These are phyloP conservation scores for Sclerotinia subarctica DNA, from an alignment of 2,329 filamentous ascomycete genomes.

Conservation along the genomic window DNA sequence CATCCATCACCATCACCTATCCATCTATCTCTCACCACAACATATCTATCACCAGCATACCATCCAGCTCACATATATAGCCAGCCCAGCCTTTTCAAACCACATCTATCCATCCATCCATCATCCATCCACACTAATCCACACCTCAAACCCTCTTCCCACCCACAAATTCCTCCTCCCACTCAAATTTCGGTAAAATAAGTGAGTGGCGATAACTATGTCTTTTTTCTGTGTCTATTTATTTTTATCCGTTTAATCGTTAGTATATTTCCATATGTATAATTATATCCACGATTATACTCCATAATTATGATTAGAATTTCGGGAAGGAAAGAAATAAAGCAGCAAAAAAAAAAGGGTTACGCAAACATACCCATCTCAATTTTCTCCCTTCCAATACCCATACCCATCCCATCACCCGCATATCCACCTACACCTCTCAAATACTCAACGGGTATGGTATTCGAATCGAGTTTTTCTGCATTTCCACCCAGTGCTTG, in stretches of 20 bases:
- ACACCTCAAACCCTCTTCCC: neutral
- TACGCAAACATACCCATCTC: neutral
- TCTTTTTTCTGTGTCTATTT: neutral
- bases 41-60: too few relatives aligned
- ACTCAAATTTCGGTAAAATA: neutral
- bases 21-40: too few relatives aligned
- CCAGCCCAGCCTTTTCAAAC: neutral
- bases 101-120: too few relatives aligned
- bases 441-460: neutral
- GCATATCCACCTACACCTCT: neutral
- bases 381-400: neutral
- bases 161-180: neutral
- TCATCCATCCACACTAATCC: neutral
- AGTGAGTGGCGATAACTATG: neutral
- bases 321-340: too few relatives aligned
- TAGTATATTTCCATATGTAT: too few relatives aligned
- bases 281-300: too few relatives aligned
- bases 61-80: too few relatives aligned
- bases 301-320: too few relatives aligned
- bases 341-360: too few relatives aligned
- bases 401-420: neutral
- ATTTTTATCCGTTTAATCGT: neutral
- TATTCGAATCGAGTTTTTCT: neutral
- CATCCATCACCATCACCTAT: too few relatives aligned
- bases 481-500: neutral